Base-by-base conservation (phyloP, 805 yeast genomes). In the Gaillardinia entomophila region DNA sequence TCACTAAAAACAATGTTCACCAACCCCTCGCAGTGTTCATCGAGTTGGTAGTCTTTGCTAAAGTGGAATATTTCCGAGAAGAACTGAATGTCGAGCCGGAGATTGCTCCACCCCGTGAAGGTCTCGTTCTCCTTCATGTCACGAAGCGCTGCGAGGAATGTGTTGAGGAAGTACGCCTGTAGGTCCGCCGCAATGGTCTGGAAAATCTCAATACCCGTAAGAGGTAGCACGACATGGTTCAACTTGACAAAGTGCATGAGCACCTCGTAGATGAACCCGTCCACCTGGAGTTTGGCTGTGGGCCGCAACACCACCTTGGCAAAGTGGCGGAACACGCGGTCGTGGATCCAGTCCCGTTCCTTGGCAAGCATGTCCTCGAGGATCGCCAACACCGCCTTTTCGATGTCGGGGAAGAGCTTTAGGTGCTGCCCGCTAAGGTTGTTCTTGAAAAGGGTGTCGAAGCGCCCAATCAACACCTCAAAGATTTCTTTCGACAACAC, bases 221-320 rank as follows among this genome's bases (percentile, higher is more conserved):
- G 51, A 11, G 72, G 72, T 36, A 62, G 62, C 17, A 66, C 53
- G 12, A 50, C 54, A 31, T 65, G 59, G 4, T 62, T 56, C 24
- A 66, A 43, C 39, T 58, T 62, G 11, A 66, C 71, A 43, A 64
- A 63, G 41, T 64, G 70, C 19, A 63, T 48, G 31, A 66, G 49
- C 4, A 59, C 47, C 27, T 57, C 65, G 42, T 60, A 66, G 12
- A 64, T 53, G 28, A 62, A 63, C 2, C 65, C 65, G 37, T 66
- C 68, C 7, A 66, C 53, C 19, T 47, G 42, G 13, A 60, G 32
- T 2, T 12, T 12, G 7, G 30, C 16, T 8, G 26, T 19, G 12
- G 32, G 33, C 13, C 20, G 28, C 12, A 27, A 16, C 3, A 33
- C 39, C 13, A 27, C 35, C 43, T 22, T 38, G 40, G 39, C 46